Conservation (phyloP, 768 basidiomycete species). For the Boletales sp. region DNA sequence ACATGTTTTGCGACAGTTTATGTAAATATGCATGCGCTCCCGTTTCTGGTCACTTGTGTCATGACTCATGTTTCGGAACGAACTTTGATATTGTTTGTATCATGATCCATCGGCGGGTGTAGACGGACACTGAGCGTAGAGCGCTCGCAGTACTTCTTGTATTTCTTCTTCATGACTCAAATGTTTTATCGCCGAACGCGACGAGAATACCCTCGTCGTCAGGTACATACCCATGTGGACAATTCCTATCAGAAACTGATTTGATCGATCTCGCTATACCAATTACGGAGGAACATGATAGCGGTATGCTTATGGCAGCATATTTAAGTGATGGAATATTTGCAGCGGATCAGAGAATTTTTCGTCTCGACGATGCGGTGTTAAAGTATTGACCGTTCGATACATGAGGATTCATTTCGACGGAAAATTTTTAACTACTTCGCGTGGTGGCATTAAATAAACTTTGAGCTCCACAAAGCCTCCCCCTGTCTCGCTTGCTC, state of each 20-base stretch:
- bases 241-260: neutral
- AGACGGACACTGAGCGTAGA: constrained; percentile 11
- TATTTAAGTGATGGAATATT: too few species aligned
- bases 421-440: neutral
- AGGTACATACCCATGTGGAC: neutral
- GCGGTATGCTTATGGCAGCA: neutral
- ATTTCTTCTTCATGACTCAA: neutral
- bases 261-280: constrained; percentile 6
- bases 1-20: constrained; percentile 12
- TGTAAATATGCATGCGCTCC: constrained; percentile 10
- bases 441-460: constrained; percentile 31
- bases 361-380: too few species aligned
- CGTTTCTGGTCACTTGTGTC: neutral
- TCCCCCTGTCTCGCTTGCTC: constrained; percentile 50
- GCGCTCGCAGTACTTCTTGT: constrained; percentile 1
- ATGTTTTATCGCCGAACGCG: neutral
- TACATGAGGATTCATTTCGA: neutral
- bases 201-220: neutral
- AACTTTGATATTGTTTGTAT: neutral
- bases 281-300: neutral
- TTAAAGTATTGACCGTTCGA: too few species aligned
- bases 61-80: constrained; percentile 1
- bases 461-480: constrained; percentile 51
- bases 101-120: neutral
- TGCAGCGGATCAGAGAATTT: too few species aligned